phyloP scores from a whole-genome alignment of 2,329 filamentous ascomycete genomes.

The Pleoardoris graminearum region DNA sequence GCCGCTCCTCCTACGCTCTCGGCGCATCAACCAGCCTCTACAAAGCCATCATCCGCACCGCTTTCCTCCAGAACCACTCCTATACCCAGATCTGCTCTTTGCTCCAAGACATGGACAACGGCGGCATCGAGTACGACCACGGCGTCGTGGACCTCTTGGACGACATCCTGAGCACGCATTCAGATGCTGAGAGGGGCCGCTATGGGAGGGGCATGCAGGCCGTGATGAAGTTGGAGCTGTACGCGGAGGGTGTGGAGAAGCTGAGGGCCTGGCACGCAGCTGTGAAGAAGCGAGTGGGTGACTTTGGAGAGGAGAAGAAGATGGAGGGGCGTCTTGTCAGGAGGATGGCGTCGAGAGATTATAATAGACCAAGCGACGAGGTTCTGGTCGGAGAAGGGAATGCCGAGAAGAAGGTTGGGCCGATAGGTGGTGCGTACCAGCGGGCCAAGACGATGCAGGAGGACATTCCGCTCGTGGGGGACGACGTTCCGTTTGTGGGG shows the following conservation, averaged over 20 bases:
- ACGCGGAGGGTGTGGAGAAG: conserved; percentile 33
- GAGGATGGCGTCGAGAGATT: background rate
- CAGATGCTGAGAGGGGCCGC: conserved; percentile 25
- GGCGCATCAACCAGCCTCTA: conserved; percentile 72
- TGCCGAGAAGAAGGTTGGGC: background rate
- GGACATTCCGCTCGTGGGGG: background rate
- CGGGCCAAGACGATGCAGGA: background rate
- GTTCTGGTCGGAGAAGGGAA: background rate
- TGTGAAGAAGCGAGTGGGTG: conserved; percentile 35
- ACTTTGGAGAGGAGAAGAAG: conserved; percentile 18
- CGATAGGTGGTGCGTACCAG: background rate
- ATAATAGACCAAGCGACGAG: background rate
- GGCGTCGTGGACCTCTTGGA: conserved; percentile 50
- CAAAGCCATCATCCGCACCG: conserved; percentile 64
- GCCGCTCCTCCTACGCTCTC: conserved; percentile 70
- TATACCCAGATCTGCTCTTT: conserved; percentile 58
- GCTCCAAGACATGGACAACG: conserved; percentile 67
- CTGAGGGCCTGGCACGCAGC: conserved; percentile 36
- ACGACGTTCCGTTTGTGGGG: background rate
- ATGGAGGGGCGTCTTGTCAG: background rate
- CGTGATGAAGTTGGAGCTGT: conserved; percentile 44
- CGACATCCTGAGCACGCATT: conserved; percentile 35
- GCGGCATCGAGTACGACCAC: conserved; percentile 62
- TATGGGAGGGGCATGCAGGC: conserved; percentile 32
- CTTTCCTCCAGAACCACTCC: conserved; percentile 66